Conservation (phyloP, 768 basidiomycete species). For the Paxillus involutus region DNA sequence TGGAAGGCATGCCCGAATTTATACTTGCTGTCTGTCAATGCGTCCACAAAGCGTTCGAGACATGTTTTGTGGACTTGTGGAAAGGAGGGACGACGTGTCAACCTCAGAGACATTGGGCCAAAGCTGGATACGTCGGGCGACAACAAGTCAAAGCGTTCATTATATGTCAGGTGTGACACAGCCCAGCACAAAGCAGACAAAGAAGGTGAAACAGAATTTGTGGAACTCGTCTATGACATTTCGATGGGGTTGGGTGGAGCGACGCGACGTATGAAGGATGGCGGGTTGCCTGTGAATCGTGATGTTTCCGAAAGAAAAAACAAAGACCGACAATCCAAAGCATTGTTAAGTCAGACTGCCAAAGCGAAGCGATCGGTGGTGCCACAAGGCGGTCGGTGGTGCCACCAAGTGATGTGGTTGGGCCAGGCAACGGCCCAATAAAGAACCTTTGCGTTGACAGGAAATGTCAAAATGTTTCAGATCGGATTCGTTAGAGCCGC, state of each 20-base stretch:
- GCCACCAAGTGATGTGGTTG: background rate
- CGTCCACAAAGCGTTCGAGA: background rate
- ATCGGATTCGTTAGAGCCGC: background rate
- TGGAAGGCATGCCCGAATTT: background rate
- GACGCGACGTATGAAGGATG: background rate
- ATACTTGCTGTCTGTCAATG: background rate
- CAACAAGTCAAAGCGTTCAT: slow-evolving; percentile 1
- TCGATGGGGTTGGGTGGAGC: background rate
- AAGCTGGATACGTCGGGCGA: slow-evolving; percentile 3
- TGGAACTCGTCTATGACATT: slow-evolving; percentile 3
- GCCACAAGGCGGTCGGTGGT: background rate
- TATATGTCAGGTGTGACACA: background rate
- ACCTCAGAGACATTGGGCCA: background rate
- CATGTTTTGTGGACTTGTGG: slow-evolving; percentile 1
- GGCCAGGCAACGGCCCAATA: background rate
- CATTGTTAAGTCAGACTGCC: background rate
- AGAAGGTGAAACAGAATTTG: slow-evolving; percentile 5
- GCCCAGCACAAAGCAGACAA: background rate
- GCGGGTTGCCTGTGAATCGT: background rate
- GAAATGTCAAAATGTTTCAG: background rate
- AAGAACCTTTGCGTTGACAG: background rate
- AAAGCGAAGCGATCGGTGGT: background rate
- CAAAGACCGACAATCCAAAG: background rate
- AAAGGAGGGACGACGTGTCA: background rate
- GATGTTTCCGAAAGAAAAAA: background rate